Evolutionary conservation across 2,329 filamentous ascomycete genomes (phyloP).

Genomic region (Fusarium xylarioides): DNA sequence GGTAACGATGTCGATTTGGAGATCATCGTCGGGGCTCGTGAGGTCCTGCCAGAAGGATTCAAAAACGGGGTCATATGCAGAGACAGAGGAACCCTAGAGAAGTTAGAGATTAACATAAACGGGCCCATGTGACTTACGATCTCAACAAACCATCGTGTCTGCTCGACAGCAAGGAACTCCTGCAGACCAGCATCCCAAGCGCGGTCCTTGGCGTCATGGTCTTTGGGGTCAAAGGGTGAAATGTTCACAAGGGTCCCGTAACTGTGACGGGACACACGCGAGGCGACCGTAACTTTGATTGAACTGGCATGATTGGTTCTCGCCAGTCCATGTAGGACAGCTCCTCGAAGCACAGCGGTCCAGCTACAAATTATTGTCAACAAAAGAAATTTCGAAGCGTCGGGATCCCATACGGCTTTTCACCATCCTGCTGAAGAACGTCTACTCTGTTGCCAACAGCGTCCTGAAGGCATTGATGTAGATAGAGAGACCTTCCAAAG

Average conservation of each 20-base stretch:
- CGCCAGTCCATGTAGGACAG: slow-evolving; percentile 43
- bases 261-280: slow-evolving; percentile 43
- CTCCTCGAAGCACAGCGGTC: slow-evolving; percentile 49
- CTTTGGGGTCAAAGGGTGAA: slow-evolving; percentile 10
- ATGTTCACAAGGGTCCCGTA: slow-evolving; percentile 39
- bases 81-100: slow-evolving; percentile 29
- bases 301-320: not conserved
- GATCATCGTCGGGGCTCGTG: not conserved
- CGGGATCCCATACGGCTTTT: slow-evolving; percentile 45
- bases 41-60: slow-evolving; percentile 24
- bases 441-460: slow-evolving; percentile 16
- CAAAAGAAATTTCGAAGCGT: not conserved
- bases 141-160: slow-evolving; percentile 46
- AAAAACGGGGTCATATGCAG: not conserved
- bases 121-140: slow-evolving; percentile 17
- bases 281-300: slow-evolving; percentile 33
- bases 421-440: slow-evolving; percentile 46
- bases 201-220: slow-evolving; percentile 35
- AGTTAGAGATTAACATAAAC: not conserved
- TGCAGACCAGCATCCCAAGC: slow-evolving; percentile 16
- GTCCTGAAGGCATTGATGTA: slow-evolving; percentile 39
- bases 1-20: slow-evolving; percentile 20
- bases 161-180: slow-evolving; percentile 31
- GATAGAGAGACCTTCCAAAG: slow-evolving; percentile 48
- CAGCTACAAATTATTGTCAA: slow-evolving; percentile 37